Evolutionary conservation across 257 asterid species (phyloP).

Genomic region (Nyctanthes arbortristis): DNA sequence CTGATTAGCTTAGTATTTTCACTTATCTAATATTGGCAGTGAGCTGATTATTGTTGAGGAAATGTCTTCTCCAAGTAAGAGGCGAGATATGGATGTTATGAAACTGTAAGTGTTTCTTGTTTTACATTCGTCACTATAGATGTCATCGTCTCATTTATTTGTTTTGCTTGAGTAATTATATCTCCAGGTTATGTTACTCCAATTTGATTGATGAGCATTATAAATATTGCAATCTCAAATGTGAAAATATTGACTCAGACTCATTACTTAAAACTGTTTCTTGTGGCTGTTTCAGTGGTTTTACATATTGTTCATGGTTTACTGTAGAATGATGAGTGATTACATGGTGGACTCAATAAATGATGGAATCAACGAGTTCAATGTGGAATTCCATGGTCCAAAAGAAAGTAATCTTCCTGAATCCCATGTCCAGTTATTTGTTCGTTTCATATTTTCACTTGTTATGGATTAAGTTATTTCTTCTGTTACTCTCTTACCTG

Average conservation of each 20-base stretch:
- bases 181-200: background rate
- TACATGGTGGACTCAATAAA: constrained; percentile 77
- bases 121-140: too few species aligned
- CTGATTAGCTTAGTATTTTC: background rate
- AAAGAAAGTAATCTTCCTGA: constrained; percentile 72
- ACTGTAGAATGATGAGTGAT: constrained; percentile 93
- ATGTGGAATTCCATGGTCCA: constrained; percentile 87
- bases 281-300: background rate
- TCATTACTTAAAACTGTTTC: too few species aligned
- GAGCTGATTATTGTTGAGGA: constrained; percentile 12
- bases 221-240: too few species aligned
- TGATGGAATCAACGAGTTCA: constrained; percentile 84
- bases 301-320: constrained; percentile 6
- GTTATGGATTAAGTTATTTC: background rate
- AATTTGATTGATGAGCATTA: background rate
- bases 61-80: constrained; percentile 95
- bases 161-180: constrained; percentile 1
- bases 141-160: background rate
- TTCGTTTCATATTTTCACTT: background rate
- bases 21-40: constrained; percentile 21
- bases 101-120: constrained; percentile 58
- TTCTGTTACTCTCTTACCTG: background rate
- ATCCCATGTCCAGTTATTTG: constrained; percentile 8
- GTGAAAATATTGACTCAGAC: too few species aligned
- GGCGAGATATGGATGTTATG: constrained; percentile 97